phyloP scores from a whole-genome alignment of 2,329 filamentous ascomycete species.

The Neofusicoccum kwambonambiense region DNA sequence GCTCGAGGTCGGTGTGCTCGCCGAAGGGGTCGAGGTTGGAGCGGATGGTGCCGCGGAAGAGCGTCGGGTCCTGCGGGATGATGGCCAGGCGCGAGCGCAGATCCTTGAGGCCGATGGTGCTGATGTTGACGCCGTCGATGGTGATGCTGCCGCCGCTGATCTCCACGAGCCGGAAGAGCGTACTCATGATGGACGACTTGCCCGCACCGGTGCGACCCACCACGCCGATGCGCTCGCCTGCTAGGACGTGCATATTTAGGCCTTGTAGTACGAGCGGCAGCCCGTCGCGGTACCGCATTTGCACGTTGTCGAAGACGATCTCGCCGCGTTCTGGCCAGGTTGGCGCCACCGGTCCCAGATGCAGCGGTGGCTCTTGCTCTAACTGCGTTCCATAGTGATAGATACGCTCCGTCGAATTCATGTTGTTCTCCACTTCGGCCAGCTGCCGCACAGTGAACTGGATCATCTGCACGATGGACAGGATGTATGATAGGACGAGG shows the following conservation, averaged over 20 bases:
- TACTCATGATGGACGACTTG: slow-evolving; percentile 81
- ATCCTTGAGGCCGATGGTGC: slow-evolving; percentile 71
- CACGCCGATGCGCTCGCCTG: slow-evolving; percentile 77
- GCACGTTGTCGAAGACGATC: slow-evolving; percentile 50
- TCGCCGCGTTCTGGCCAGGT: slow-evolving; percentile 86
- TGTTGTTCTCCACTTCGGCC: slow-evolving; percentile 94
- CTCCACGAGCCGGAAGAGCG: slow-evolving; percentile 69
- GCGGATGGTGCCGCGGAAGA: slow-evolving; percentile 78
- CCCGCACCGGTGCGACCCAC: slow-evolving; percentile 80
- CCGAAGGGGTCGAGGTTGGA: slow-evolving; percentile 78
- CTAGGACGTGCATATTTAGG: slow-evolving; percentile 64
- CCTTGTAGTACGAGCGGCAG: slow-evolving; percentile 51
- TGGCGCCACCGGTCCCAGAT: slow-evolving; percentile 67
- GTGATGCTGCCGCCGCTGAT: slow-evolving; percentile 48
- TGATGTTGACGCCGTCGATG: slow-evolving; percentile 58
- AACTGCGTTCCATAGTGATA: slow-evolving; percentile 85
- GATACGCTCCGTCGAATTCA: slow-evolving; percentile 93
- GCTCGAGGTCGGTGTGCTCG: slow-evolving; percentile 72
- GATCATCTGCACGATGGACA: slow-evolving; percentile 91
- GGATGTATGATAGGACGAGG: slow-evolving; percentile 87
- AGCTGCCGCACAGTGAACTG: slow-evolving; percentile 93
- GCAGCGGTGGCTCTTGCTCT: slow-evolving; percentile 84
- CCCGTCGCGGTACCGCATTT: slow-evolving; percentile 53
- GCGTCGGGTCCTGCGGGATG: slow-evolving; percentile 80
- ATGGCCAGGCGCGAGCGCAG: slow-evolving; percentile 75